Percentiles rank a stretch among this genome's conserved stretches.
These are phyloP conservation scores for Dendrobium nobile DNA, from an alignment of 106 monocot species.

Conservation along the genomic window DNA sequence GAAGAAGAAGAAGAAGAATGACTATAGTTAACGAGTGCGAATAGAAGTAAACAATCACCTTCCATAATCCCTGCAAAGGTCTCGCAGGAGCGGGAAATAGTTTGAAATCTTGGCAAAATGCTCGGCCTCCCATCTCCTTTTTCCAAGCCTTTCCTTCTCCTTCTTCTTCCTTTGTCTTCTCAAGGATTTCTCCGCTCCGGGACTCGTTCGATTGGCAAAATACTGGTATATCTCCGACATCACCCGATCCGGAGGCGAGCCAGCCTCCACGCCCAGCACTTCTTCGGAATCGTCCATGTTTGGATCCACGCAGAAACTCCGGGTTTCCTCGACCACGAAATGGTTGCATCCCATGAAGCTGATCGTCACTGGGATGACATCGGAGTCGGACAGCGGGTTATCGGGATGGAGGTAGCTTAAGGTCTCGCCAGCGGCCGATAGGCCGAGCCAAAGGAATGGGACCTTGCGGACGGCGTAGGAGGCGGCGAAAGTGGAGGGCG, in stretches of 20 bases:
- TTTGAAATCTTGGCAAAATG: constrained; percentile 74
- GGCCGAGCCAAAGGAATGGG: constrained; percentile 65
- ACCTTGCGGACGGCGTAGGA: constrained; percentile 42
- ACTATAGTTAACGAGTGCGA: neutral
- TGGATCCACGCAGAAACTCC: constrained; percentile 10
- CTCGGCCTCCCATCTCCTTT: constrained; percentile 40
- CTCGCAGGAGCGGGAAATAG: constrained; percentile 35
- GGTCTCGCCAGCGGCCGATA: constrained; percentile 34
- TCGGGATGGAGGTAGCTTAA: constrained; percentile 26
- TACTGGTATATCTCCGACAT: constrained; percentile 79
- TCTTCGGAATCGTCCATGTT: constrained; percentile 17
- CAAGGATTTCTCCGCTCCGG: constrained; percentile 40
- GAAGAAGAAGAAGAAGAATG: neutral
- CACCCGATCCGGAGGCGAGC: constrained; percentile 61
- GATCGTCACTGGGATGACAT: constrained; percentile 47
- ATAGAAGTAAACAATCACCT: constrained; percentile 41
- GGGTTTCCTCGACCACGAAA: constrained; percentile 57
- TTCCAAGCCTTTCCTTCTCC: constrained; percentile 39
- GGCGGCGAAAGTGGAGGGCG: constrained; percentile 24
- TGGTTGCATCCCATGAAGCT: constrained; percentile 69
- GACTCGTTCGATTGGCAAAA: constrained; percentile 83
- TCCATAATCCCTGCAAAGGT: constrained; percentile 94
- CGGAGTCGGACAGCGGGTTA: constrained; percentile 11
- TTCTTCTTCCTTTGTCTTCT: constrained; percentile 72
- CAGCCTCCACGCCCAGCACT: constrained; percentile 11